Evolutionary conservation across 768 basidiomycete species (phyloP).

Genomic region (Postia placenta): DNA sequence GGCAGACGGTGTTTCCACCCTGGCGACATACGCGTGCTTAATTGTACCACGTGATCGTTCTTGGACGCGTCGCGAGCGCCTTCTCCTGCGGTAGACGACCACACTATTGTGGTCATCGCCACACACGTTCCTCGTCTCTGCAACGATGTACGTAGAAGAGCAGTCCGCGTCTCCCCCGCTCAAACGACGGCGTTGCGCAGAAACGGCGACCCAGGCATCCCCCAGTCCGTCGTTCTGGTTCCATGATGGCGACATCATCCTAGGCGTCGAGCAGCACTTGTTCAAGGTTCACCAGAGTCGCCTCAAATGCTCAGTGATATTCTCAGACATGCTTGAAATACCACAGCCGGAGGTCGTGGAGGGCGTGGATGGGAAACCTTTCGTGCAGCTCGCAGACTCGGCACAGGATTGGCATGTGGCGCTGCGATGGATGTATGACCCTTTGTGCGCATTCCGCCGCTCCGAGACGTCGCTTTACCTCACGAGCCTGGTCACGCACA

Average conservation of each 20-base stretch:
- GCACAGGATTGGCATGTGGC: slow-evolving; percentile 25
- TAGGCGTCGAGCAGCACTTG: slow-evolving; percentile 18
- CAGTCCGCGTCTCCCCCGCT: not conserved
- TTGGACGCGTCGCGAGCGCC: not conserved
- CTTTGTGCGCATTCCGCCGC: slow-evolving; percentile 14
- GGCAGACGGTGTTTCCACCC: no score
- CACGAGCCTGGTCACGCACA: slow-evolving; percentile 4
- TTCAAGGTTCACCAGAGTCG: slow-evolving; percentile 18
- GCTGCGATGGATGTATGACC: slow-evolving; percentile 29
- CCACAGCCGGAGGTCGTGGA: slow-evolving; percentile 27
- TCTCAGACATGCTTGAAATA: slow-evolving; percentile 31
- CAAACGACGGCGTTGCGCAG: not conserved
- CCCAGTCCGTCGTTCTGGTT: slow-evolving; percentile 21
- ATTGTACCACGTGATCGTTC: slow-evolving; percentile 1
- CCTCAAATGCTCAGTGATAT: slow-evolving; percentile 21
- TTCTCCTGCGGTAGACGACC: no score
- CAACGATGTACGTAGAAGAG: not conserved
- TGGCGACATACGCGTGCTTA: no score
- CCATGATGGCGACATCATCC: slow-evolving; percentile 30
- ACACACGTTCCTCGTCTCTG: not conserved
- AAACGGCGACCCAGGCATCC: not conserved
- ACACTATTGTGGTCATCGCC: not conserved
- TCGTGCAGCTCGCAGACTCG: slow-evolving; percentile 24
- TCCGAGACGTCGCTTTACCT: not conserved
- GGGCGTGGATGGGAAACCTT: slow-evolving; percentile 25